phyloP scores from a whole-genome alignment of 176 grass and related monocot species.

The Hyparrhenia diplandra region DNA sequence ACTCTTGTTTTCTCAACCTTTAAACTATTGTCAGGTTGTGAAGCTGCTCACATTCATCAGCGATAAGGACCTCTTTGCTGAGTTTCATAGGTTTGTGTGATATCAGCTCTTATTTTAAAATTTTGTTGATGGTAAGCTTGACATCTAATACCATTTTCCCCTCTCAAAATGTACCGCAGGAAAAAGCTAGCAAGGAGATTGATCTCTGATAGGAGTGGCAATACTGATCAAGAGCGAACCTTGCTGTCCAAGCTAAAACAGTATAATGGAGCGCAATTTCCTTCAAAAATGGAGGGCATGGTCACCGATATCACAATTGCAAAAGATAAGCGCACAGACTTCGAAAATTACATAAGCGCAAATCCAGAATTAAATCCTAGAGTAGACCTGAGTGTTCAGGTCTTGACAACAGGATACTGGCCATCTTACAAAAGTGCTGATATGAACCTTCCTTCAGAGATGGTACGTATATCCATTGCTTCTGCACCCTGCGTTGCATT shows the following conservation, averaged over 20 bases:
- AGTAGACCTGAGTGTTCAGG: slow-evolving; percentile 67
- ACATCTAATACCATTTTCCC: background rate
- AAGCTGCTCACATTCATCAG: slow-evolving; percentile 37
- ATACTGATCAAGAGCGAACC: slow-evolving; percentile 86
- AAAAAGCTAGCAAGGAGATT: slow-evolving; percentile 92
- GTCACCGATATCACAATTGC: slow-evolving; percentile 68
- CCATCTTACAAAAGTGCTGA: slow-evolving; percentile 86
- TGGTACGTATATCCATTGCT: slow-evolving; percentile 41
- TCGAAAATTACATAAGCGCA: slow-evolving; percentile 55
- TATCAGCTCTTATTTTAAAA: background rate
- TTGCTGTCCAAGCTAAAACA: slow-evolving; percentile 94
- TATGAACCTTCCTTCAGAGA: slow-evolving; percentile 87
- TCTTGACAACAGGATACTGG: slow-evolving; percentile 93
- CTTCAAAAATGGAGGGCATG: slow-evolving; percentile 99
- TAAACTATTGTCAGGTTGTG: slow-evolving; percentile 31
- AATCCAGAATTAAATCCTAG: slow-evolving; percentile 51
- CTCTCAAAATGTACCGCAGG: slow-evolving; percentile 23
- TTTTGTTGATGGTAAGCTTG: background rate
- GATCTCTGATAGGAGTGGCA: slow-evolving; percentile 85
- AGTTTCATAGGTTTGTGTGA: background rate
- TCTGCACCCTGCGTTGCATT: background rate
- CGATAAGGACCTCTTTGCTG: slow-evolving; percentile 49
- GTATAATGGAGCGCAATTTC: slow-evolving; percentile 81
- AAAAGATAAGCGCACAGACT: slow-evolving; percentile 66
- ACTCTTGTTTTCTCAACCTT: background rate